Conservation (phyloP, 1,139 yeast species). For the Zygoascus sp. region DNA sequence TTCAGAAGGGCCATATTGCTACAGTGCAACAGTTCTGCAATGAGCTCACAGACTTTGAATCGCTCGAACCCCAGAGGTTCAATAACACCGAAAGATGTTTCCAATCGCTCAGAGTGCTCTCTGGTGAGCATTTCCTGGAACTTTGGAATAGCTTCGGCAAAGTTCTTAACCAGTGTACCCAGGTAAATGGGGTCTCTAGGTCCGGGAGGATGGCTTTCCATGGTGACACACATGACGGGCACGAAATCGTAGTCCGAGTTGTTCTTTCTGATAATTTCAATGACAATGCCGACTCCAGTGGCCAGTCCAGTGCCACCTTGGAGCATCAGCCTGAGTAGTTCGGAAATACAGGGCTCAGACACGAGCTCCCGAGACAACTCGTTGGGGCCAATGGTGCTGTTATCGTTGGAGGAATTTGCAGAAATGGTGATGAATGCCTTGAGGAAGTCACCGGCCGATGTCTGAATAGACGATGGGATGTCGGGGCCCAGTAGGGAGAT, state of each 20-base stretch:
- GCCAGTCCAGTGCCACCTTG: slow-evolving; percentile 89
- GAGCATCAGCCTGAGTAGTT: slow-evolving; percentile 76
- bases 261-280: slow-evolving; percentile 91
- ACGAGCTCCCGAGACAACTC: slow-evolving; percentile 90
- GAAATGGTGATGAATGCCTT: slow-evolving; percentile 92
- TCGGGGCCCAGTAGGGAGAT: slow-evolving; percentile 57
- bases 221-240: slow-evolving; percentile 79
- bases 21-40: slow-evolving; percentile 93
- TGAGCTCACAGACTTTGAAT: slow-evolving; percentile 87
- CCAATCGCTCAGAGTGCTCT: slow-evolving; percentile 39
- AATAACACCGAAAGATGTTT: slow-evolving; percentile 68
- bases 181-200: slow-evolving; percentile 93
- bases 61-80: slow-evolving; percentile 95
- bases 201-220: slow-evolving; percentile 90
- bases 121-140: slow-evolving; percentile 55
- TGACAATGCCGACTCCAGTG: slow-evolving; percentile 93
- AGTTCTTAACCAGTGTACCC: slow-evolving; percentile 78
- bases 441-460: slow-evolving; percentile 91
- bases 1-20: slow-evolving; percentile 93
- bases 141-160: slow-evolving; percentile 68
- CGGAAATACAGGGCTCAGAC: slow-evolving; percentile 59
- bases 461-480: slow-evolving; percentile 62
- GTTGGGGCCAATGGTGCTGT: slow-evolving; percentile 92
- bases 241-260: slow-evolving; percentile 92
- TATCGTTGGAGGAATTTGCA: slow-evolving; percentile 80